Percentiles rank a stretch among this genome's conserved stretches.
Conservation (phyloP, 2,329 filamentous ascomycete species). For the Ceratocystis colombiana region DNA sequence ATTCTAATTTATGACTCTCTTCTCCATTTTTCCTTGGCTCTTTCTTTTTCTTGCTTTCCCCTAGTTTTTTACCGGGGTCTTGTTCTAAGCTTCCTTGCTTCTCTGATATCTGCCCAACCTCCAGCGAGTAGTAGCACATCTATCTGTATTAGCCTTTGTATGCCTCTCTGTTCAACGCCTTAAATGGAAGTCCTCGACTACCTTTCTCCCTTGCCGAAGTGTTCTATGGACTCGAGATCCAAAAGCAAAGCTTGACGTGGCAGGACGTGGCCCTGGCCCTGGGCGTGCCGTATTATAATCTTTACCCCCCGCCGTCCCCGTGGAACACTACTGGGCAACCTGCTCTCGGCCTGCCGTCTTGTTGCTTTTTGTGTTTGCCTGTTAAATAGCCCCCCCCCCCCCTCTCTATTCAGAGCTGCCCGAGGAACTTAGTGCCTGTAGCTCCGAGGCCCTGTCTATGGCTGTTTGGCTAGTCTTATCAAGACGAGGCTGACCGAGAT, state of each 20-base stretch:
- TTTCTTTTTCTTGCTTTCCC: background rate
- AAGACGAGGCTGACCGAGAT: conserved; percentile 1
- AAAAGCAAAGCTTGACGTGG: too few species aligned
- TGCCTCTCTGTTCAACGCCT: background rate
- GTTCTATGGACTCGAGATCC: too few species aligned
- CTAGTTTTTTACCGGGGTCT: background rate
- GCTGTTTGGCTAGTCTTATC: background rate
- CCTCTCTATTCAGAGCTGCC: background rate
- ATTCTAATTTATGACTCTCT: background rate
- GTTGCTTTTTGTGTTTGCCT: background rate
- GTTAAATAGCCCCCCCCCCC: too few species aligned
- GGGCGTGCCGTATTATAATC: background rate
- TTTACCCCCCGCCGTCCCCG: background rate
- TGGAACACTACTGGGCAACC: background rate
- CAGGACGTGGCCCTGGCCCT: background rate
- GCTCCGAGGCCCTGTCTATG: background rate
- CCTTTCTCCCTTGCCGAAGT: background rate
- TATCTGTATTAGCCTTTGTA: background rate
- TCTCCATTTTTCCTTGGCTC: background rate
- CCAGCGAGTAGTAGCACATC: background rate
- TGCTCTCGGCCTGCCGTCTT: background rate
- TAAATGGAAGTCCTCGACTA: background rate
- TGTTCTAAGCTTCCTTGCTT: conserved; percentile 2
- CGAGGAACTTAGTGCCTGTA: background rate
- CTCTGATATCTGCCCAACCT: conserved; percentile 10